Percentiles rank a stretch among this genome's conserved stretches.
Evolutionary conservation across 1,284 basidiomycete species (phyloP).

Genomic region (Cutaneotrichosporon daszewskae): DNA sequence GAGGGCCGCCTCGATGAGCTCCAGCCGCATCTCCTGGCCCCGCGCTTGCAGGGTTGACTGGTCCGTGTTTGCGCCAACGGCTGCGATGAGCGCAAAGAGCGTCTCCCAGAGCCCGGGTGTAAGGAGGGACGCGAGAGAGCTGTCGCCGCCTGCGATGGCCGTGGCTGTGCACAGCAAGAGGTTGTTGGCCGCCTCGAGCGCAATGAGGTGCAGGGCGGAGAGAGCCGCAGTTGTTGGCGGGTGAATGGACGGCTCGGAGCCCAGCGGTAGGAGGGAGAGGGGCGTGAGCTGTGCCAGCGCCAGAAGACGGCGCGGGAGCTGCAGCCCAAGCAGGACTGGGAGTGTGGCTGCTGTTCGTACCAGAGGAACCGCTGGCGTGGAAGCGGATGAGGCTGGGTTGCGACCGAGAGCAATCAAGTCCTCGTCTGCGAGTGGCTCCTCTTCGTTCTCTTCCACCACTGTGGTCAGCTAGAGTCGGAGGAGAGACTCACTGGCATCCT

Average conservation of each 20-base stretch:
- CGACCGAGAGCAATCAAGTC: constrained; percentile 43
- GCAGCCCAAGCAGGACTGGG: constrained; percentile 49
- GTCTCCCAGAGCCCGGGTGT: constrained; percentile 61
- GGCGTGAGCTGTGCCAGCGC: constrained; percentile 63
- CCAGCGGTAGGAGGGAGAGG: constrained; percentile 72
- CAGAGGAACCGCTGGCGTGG: constrained; percentile 29
- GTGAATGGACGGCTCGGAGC: constrained; percentile 60
- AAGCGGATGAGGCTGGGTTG: constrained; percentile 34
- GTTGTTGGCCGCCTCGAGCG: constrained; percentile 86
- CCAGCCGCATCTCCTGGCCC: constrained; percentile 45
- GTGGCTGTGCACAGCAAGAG: constrained; percentile 63
- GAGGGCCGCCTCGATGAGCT: constrained; percentile 43
- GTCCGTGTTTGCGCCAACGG: constrained; percentile 22
- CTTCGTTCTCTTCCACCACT: constrained; percentile 41
- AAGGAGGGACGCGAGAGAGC: constrained; percentile 47
- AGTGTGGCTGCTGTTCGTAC: constrained; percentile 31
- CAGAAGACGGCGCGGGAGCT: constrained; percentile 56
- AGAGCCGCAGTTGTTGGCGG: constrained; percentile 79
- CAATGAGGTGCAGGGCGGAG: constrained; percentile 70
- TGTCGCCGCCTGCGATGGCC: constrained; percentile 6
- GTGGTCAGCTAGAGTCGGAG: constrained; percentile 29
- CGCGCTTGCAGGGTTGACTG: constrained; percentile 30
- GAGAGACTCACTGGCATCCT: constrained; percentile 25
- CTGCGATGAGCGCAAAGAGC: constrained; percentile 65
- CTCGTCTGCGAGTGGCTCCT: constrained; percentile 45